Evolutionary conservation across 768 basidiomycete species (phyloP).

Genomic region (Sporobolomyces phaffii): DNA sequence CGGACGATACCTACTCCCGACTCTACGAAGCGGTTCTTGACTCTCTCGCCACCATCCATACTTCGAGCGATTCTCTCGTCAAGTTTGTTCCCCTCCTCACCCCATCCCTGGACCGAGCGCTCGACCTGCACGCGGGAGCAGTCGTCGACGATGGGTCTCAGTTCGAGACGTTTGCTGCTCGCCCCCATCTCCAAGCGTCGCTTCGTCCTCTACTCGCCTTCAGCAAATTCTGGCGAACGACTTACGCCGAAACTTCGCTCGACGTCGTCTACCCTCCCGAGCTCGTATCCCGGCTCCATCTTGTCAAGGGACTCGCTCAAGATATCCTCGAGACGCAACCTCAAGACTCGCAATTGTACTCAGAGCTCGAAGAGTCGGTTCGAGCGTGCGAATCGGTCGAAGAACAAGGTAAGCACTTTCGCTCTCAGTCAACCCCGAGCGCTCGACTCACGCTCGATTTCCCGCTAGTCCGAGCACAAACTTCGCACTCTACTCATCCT

Average conservation of each 20-base stretch:
- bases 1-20: constrained; percentile 3
- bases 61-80: neutral
- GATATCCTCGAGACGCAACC: neutral
- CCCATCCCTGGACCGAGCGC: constrained; percentile 15
- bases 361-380: neutral
- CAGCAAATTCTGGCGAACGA: constrained; percentile 14
- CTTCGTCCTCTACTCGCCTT: constrained; percentile 15
- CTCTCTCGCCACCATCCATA: neutral
- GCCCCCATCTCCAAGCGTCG: neutral
- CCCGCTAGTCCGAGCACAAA: neutral
- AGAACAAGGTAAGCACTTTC: neutral
- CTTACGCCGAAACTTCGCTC: constrained; percentile 3
- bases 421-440: neutral
- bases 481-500: neutral
- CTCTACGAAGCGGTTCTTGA: constrained; percentile 11
- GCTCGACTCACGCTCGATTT: neutral
- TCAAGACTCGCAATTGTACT: constrained; percentile 9
- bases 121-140: neutral
- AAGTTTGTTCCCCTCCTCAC: constrained; percentile 1
- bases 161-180: constrained; percentile 4
- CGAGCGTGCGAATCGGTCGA: neutral
- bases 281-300: neutral
- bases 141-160: neutral
- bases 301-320: neutral
- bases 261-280: constrained; percentile 3